Evolutionary conservation across 2,329 filamentous ascomycete species (phyloP).

Genomic region (Penicillium digitatum): DNA sequence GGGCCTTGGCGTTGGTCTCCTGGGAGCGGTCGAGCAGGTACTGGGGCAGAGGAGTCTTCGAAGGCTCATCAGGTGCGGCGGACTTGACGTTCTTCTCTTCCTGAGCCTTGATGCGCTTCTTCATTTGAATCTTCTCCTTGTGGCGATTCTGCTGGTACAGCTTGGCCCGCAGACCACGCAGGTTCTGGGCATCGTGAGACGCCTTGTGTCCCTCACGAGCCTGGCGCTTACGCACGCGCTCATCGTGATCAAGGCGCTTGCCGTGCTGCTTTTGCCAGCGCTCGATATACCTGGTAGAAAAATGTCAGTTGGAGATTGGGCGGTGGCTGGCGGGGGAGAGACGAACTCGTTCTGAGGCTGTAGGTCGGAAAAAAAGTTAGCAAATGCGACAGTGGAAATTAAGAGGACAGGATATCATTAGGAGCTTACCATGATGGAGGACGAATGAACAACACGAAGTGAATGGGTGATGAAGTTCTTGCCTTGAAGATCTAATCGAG

Average conservation of each 20-base stretch:
- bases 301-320: slow-evolving; percentile 15
- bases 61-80: slow-evolving; percentile 69
- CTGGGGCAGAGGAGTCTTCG: slow-evolving; percentile 73
- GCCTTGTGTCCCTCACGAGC: slow-evolving; percentile 87
- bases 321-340: slow-evolving; percentile 16
- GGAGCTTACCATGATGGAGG: slow-evolving; percentile 33
- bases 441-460: slow-evolving; percentile 16
- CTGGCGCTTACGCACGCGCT: slow-evolving; percentile 78
- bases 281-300: slow-evolving; percentile 59
- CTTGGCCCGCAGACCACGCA: slow-evolving; percentile 88
- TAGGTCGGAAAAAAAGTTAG: slow-evolving; percentile 13
- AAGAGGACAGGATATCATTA: too few relatives aligned
- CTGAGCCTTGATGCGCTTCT: slow-evolving; percentile 88
- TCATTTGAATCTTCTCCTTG: slow-evolving; percentile 98
- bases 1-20: slow-evolving; percentile 65
- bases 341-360: slow-evolving; percentile 47
- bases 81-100: slow-evolving; percentile 96
- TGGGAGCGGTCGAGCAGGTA: slow-evolving; percentile 87
- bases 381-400: neutral
- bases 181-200: slow-evolving; percentile 86
- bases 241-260: slow-evolving; percentile 72
- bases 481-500: slow-evolving; percentile 25
- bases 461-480: slow-evolving; percentile 19
- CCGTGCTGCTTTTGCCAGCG: slow-evolving; percentile 66
- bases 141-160: slow-evolving; percentile 87